These are phyloP conservation scores for Pythium chondricola DNA, from an alignment of 352 stramenopile species.

Conservation along the genomic window DNA sequence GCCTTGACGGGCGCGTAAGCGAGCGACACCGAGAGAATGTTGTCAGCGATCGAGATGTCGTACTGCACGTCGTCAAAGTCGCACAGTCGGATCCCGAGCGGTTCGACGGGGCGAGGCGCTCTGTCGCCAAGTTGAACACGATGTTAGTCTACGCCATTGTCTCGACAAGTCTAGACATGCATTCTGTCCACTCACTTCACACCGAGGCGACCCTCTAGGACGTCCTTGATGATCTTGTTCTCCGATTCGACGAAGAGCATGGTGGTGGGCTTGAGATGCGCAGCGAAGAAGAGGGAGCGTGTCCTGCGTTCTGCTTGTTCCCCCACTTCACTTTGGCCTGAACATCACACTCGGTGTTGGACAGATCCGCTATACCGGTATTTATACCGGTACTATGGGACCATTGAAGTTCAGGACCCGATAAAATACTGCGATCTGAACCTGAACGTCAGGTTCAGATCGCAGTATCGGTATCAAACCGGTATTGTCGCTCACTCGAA, in stretches of 20 bases:
- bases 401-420: conserved; percentile 17
- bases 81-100: conserved; percentile 71
- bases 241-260: conserved; percentile 85
- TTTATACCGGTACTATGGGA: conserved; percentile 10
- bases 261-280: neutral
- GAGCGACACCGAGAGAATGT: conserved; percentile 63
- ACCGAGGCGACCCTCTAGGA: conserved; percentile 61
- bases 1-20: conserved; percentile 73
- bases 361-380: conserved; percentile 21
- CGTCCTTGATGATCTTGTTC: conserved; percentile 88
- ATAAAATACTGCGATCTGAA: conserved; percentile 9
- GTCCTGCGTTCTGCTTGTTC: conserved; percentile 19
- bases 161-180: no score
- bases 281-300: neutral
- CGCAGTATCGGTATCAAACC: neutral
- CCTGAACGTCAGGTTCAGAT: no score
- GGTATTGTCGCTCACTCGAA: no score
- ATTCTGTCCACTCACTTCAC: conserved; percentile 57
- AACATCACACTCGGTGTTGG: conserved; percentile 17
- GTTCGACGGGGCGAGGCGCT: conserved; percentile 65
- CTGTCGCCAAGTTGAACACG: no score
- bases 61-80: conserved; percentile 88
- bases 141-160: no score
- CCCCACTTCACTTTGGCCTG: conserved; percentile 1
- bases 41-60: conserved; percentile 68